These are phyloP conservation scores for Cadophora sp. DNA, from an alignment of 2,329 filamentous ascomycete species.

Conservation along the genomic window DNA sequence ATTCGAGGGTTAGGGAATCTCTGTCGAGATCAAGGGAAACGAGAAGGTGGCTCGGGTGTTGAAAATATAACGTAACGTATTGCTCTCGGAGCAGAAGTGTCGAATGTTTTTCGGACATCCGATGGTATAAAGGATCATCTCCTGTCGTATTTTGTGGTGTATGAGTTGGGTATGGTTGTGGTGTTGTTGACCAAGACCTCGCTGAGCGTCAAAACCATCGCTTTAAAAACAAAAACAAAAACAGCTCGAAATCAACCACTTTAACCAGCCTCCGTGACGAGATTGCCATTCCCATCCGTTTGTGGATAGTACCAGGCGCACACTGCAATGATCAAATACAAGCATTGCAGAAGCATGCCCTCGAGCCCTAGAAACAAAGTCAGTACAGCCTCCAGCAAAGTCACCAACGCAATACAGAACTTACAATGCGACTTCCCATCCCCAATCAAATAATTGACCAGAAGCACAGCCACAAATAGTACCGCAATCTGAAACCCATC, in stretches of 20 bases:
- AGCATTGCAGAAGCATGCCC: constrained; percentile 41
- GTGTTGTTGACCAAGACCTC: background rate
- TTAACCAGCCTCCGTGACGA: constrained; percentile 24
- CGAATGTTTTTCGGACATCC: no score
- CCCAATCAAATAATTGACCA: constrained; percentile 85
- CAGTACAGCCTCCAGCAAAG: constrained; percentile 48
- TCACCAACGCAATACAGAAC: constrained; percentile 53
- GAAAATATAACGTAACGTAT: background rate
- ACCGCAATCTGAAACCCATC: constrained; percentile 87
- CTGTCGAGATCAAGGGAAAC: no score
- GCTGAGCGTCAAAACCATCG: background rate
- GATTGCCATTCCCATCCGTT: constrained; percentile 13
- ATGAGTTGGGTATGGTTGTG: background rate
- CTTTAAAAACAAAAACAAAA: background rate
- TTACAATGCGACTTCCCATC: constrained; percentile 68
- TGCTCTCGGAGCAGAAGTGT: background rate
- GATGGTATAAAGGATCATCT: background rate
- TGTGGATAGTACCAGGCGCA: constrained; percentile 38
- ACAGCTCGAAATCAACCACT: background rate
- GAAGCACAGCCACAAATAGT: constrained; percentile 81
- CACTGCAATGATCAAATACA: constrained; percentile 36
- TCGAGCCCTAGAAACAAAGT: constrained; percentile 44
- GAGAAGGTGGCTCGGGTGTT: no score
- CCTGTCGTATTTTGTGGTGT: background rate
- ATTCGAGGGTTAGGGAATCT: no score